These are phyloP conservation scores for Steccherinum ochraceum DNA, from an alignment of 768 basidiomycete genomes.

Conservation along the genomic window DNA sequence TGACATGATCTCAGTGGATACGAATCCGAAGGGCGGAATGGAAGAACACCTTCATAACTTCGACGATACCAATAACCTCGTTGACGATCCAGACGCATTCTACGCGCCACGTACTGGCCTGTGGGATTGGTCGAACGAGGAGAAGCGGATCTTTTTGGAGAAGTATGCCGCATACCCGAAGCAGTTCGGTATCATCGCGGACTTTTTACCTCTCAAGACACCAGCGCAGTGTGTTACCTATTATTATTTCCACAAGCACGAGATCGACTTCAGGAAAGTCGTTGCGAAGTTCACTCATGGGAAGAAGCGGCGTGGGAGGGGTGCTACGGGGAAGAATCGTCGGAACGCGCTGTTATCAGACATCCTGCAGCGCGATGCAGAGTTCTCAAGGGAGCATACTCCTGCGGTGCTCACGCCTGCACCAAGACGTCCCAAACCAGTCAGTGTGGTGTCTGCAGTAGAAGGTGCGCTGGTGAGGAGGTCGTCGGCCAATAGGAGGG, in stretches of 20 bases:
- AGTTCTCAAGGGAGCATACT: constrained; percentile 19
- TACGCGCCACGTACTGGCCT: constrained; percentile 70
- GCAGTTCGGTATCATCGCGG: constrained; percentile 91
- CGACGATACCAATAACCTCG: constrained; percentile 81
- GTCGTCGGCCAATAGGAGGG: neutral
- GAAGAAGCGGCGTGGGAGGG: constrained; percentile 50
- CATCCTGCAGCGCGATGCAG: constrained; percentile 70
- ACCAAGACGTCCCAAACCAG: constrained; percentile 5
- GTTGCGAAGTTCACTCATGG: constrained; percentile 60
- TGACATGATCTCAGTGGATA: constrained; percentile 77
- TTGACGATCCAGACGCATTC: constrained; percentile 72
- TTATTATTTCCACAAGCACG: constrained; percentile 90
- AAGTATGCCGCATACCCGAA: constrained; percentile 85
- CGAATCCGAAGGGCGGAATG: constrained; percentile 24
- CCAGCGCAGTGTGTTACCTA: constrained; percentile 84
- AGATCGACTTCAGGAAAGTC: constrained; percentile 79
- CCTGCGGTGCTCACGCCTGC: constrained; percentile 7
- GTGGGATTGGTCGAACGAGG: constrained; percentile 83
- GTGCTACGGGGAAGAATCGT: constrained; percentile 58
- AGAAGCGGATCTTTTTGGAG: constrained; percentile 71
- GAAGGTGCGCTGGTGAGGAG: neutral
- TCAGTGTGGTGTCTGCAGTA: neutral
- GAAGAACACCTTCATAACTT: constrained; percentile 51
- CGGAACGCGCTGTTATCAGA: constrained; percentile 78
- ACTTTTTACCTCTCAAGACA: constrained; percentile 76